These are phyloP conservation scores for Coprinopsis marcescibilis DNA, from an alignment of 768 basidiomycete species.

Conservation along the genomic window DNA sequence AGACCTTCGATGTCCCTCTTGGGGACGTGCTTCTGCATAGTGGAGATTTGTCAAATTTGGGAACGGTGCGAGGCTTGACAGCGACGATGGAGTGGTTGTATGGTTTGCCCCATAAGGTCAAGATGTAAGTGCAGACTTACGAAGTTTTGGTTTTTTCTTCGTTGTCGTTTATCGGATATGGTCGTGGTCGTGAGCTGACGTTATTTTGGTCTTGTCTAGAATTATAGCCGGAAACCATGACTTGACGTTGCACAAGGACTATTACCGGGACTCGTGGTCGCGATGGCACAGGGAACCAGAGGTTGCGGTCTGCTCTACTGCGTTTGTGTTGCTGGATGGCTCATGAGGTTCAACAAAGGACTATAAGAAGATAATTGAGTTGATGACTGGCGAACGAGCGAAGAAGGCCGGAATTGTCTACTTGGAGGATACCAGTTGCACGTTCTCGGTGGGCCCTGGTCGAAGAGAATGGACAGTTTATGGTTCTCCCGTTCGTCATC, in stretches of 20 bases:
- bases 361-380: conserved; percentile 21
- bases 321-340: too few relatives aligned
- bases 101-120: conserved; percentile 48
- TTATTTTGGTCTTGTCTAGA: conserved; percentile 25
- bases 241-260: conserved; percentile 34
- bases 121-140: conserved; percentile 57
- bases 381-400: conserved; percentile 30
- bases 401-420: conserved; percentile 44
- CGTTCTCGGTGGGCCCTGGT: conserved; percentile 29
- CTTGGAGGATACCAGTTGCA: conserved; percentile 43
- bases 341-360: too few relatives aligned
- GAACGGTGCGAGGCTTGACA: conserved; percentile 38
- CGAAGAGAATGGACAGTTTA: conserved; percentile 56
- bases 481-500: conserved; percentile 54
- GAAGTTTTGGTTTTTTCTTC: conserved; percentile 10
- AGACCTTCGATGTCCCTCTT: conserved; percentile 40
- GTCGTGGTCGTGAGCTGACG: neutral
- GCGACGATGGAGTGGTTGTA: conserved; percentile 54
- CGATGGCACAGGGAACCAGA: conserved; percentile 27
- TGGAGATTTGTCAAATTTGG: conserved; percentile 57
- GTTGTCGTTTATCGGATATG: too few relatives aligned
- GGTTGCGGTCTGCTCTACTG: conserved; percentile 18
- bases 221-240: conserved; percentile 73
- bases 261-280: conserved; percentile 31
- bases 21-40: conserved; percentile 65